A percentile compares a stretch with the other conserved stretches of the same genome.
phyloP scores from a whole-genome alignment of 2,329 filamentous ascomycete genomes.

The Davidsoniella virescens region DNA sequence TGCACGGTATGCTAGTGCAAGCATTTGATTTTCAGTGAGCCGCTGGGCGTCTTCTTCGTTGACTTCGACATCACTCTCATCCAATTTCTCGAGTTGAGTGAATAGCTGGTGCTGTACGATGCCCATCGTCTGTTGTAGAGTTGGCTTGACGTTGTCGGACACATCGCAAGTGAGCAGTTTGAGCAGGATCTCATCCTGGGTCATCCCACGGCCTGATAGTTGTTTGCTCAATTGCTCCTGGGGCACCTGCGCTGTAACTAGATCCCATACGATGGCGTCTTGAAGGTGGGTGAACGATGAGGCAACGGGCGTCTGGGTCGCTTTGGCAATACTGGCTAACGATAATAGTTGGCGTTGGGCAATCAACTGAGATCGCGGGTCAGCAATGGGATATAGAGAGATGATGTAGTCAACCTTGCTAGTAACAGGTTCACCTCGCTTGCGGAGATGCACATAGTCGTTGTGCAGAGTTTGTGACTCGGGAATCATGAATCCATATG shows the following conservation, averaged over 20 bases:
- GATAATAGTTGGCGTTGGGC: background rate
- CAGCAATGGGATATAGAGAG: slow-evolving; percentile 31
- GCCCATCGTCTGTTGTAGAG: slow-evolving; percentile 22
- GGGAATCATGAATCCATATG: slow-evolving; percentile 44
- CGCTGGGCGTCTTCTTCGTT: slow-evolving; percentile 24
- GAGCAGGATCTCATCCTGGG: slow-evolving; percentile 14
- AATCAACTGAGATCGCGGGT: slow-evolving; percentile 30
- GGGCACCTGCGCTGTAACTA: slow-evolving; percentile 24
- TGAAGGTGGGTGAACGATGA: slow-evolving; percentile 34
- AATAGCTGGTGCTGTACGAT: slow-evolving; percentile 29
- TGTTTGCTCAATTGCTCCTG: slow-evolving; percentile 4
- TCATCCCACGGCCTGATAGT: background rate
- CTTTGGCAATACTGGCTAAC: slow-evolving; percentile 18
- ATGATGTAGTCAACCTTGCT: slow-evolving; percentile 30
- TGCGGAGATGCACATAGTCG: slow-evolving; percentile 42
- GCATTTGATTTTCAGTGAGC: slow-evolving; percentile 28
- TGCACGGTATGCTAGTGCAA: slow-evolving; percentile 33
- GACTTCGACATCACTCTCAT: slow-evolving; percentile 29
- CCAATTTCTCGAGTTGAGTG: slow-evolving; percentile 28
- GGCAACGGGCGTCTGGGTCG: slow-evolving; percentile 23
- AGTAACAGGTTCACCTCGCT: slow-evolving; percentile 21
- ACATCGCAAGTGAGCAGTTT: slow-evolving; percentile 14
- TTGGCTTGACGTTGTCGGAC: slow-evolving; percentile 16
- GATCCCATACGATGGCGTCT: slow-evolving; percentile 35
- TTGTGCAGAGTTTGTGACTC: slow-evolving; percentile 34